Percentiles rank a stretch among this genome's conserved stretches.
phyloP scores from a whole-genome alignment of 768 basidiomycete species.

The Chiua virens region DNA sequence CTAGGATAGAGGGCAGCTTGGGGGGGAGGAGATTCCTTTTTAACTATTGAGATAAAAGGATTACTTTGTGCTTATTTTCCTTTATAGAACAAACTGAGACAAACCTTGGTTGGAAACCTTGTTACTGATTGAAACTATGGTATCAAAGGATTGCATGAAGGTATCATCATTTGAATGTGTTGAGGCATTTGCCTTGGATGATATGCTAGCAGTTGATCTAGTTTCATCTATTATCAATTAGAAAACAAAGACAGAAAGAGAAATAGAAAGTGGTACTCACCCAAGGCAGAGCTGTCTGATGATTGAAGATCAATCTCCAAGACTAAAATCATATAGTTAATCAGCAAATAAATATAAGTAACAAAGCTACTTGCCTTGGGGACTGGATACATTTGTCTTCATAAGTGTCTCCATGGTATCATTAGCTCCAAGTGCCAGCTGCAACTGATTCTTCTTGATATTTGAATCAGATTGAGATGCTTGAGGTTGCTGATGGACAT shows the following conservation, averaged over 20 bases:
- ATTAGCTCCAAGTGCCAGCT: no score
- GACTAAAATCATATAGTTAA: no score
- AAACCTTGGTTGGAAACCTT: background rate
- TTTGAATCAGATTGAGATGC: no score
- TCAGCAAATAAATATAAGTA: no score
- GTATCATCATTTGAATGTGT: no score
- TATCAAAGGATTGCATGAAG: background rate
- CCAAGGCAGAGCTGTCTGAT: accelerated
- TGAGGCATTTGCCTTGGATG: background rate
- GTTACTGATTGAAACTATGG: background rate
- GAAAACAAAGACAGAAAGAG: background rate
- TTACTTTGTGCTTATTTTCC: background rate
- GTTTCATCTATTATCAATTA: background rate
- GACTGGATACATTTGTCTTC: no score
- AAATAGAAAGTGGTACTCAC: background rate
- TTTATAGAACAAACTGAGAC: background rate
- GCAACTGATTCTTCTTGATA: no score
- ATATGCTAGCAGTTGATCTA: no score
- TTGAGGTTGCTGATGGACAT: no score
- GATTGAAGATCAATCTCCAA: no score
- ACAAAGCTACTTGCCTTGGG: no score
- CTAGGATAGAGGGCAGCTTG: background rate
- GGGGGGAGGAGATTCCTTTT: background rate
- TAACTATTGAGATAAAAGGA: background rate
- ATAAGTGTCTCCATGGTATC: no score